A percentile compares a stretch with the other conserved stretches of the same genome.
Evolutionary conservation across 352 stramenopile genomes (phyloP).

Genomic region (Phytopythium chamaehyphon): DNA sequence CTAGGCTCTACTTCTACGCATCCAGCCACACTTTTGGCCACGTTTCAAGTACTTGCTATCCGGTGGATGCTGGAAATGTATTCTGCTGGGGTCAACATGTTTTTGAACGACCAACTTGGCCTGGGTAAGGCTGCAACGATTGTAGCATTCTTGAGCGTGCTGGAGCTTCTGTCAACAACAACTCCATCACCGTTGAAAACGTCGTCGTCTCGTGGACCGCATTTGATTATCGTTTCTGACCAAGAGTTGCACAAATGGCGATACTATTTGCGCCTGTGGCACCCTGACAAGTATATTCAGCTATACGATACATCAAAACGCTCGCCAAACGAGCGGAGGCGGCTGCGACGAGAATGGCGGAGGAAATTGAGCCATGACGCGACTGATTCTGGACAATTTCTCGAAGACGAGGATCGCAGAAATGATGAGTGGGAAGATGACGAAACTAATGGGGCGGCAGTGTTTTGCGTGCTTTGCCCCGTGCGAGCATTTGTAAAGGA

Average conservation of each 20-base stretch:
- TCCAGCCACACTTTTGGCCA: slow-evolving; percentile 43
- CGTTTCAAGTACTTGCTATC: slow-evolving; percentile 74
- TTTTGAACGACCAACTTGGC: slow-evolving; percentile 84
- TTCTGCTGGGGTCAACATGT: slow-evolving; percentile 52
- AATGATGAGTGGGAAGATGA: slow-evolving; percentile 48
- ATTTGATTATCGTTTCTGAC: slow-evolving; percentile 74
- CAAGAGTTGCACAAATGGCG: slow-evolving; percentile 82
- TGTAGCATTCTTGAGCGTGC: slow-evolving; percentile 62
- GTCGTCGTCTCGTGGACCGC: slow-evolving; percentile 22
- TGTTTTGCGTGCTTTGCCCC: slow-evolving; percentile 68
- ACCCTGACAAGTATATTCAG: slow-evolving; percentile 50
- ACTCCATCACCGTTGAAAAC: not conserved
- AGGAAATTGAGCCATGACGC: slow-evolving; percentile 13
- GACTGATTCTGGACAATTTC: slow-evolving; percentile 5
- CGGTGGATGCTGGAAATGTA: slow-evolving; percentile 82
- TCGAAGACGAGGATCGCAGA: slow-evolving; percentile 22
- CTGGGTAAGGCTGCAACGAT: slow-evolving; percentile 83
- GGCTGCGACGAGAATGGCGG: slow-evolving; percentile 55
- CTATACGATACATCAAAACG: slow-evolving; percentile 37
- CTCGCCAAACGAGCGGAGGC: slow-evolving; percentile 25
- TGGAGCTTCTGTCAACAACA: slow-evolving; percentile 30
- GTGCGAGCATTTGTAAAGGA: slow-evolving; percentile 54
- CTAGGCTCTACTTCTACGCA: slow-evolving; percentile 1
- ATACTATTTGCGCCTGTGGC: slow-evolving; percentile 58
- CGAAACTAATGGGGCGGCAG: slow-evolving; percentile 29